Evolutionary conservation across 169 alveolate genomes (phyloP), one percentile per base, ranked within the genome.

Genomic region (Fabrea salina): DNA sequence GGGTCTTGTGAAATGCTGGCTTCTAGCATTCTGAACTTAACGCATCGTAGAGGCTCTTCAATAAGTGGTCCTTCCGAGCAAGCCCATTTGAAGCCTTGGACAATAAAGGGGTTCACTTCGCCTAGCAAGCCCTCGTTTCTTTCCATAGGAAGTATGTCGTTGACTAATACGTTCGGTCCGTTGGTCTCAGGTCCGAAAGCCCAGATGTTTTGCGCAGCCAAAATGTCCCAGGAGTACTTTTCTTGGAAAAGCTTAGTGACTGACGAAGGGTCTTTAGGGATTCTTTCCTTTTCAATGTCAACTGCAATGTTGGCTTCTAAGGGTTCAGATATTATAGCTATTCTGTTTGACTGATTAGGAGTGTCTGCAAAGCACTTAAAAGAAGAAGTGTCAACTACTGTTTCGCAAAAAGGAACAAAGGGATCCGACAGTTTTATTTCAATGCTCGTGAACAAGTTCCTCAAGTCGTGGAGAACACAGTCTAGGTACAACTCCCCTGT

Each of bases 51-150:
- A 1, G 98, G 97, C 50, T 97, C 99, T 85, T 98, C 99, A 33
- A 98, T 94, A 59, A 98, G 92, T 30, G 99, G 99, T 0, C 99
- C 99, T 83, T 98, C 99, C 86, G 95, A 96, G n/a, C 98, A 92
- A 16, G 99, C 99, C 99, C 99, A 98, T 78, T 97, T 95, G 84
- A 98, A 98, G 47, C 99, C 99, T 89, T 98, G 99, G 47, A 96
- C 93, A 1, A 96, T 89, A 44, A 91, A 87, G 47, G 92, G 92
- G 83, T 90, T 92, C 44, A 96, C 86, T 43, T 88, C 75, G 70
- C 82, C 82, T 50, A 96, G 85, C 39, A 87, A 75, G 13, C 84
- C 83, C 39, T 86, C 92, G 53, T 95, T 97, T 11, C 93, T 97
- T 83, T 97, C 99, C 13, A 91, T 86, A 19, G 99, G 98, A 47